Percentiles rank a stretch among this genome's conserved stretches.
Conservation (phyloP, 202 grass and related monocot species). For the Setaria viridis region DNA sequence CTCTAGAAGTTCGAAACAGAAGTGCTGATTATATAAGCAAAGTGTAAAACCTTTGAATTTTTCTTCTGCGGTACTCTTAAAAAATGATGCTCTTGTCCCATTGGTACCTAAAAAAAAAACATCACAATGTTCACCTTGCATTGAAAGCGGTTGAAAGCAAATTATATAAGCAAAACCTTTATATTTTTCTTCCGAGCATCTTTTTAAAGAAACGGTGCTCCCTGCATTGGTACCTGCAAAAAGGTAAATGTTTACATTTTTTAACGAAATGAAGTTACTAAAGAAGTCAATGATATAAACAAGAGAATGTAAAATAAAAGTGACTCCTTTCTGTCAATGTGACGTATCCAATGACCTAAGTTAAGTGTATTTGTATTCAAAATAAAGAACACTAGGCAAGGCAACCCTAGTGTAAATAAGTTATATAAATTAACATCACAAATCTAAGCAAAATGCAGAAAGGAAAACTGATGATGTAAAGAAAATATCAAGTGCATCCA, state of each 20-base stretch:
- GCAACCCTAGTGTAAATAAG: conserved; percentile 18
- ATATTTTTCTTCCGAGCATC: conserved; percentile 35
- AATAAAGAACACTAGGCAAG: conserved; percentile 16
- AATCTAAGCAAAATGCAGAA: conserved; percentile 15
- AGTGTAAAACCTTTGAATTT: conserved; percentile 38
- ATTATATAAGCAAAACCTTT: conserved; percentile 40
- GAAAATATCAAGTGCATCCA: background rate
- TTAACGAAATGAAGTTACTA: conserved; percentile 17
- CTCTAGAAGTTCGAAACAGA: background rate
- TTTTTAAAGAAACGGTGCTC: conserved; percentile 33
- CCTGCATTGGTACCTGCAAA: conserved; percentile 27
- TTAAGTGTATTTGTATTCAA: conserved; percentile 16
- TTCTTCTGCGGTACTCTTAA: conserved; percentile 23
- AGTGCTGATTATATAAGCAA: conserved; percentile 18
- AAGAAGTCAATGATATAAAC: conserved; percentile 30
- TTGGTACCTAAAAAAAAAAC: conserved; percentile 32
- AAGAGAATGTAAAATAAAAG: conserved; percentile 25
- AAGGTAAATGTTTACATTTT: background rate
- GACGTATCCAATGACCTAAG: background rate
- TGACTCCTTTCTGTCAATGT: background rate
- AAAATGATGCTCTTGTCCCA: conserved; percentile 10
- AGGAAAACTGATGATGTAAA: conserved; percentile 18
- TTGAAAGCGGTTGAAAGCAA: background rate
- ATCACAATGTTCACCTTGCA: background rate
- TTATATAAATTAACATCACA: conserved; percentile 13